Base-by-base conservation (phyloP, 208 protist species). In the Leishmania mexicana region DNA sequence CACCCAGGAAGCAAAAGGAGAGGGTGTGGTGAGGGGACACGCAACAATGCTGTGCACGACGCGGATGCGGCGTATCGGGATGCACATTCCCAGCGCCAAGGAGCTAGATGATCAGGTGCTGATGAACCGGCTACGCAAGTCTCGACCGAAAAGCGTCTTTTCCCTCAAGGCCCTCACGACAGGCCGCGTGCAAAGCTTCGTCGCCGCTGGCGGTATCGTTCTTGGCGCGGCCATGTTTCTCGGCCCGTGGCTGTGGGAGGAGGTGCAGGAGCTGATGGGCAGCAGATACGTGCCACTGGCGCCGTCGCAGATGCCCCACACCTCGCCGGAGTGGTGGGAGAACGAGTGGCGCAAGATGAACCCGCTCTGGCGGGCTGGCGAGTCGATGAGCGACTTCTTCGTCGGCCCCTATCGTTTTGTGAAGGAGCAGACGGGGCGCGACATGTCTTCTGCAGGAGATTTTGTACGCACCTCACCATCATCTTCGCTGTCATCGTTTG, bases 291-390 rank as follows among this genome's bases (percentile, higher is more conserved):
- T 93, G 65, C 87, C 90, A 17, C 58, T 96, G 60, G 83, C 89
- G 58, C 83, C 92, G 5, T 86, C 88, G 38, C 73, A 87, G 54
- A 94, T 97, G 92, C 93, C 90, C 24, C 88, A 74, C 58, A 93
- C 87, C 54, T 97, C 95, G 13, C 86, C 91, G 38, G 79, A 80
- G 76, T 98, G 95, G 95, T 98, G 95, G 94, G 95, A 97, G 87
- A 97, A 96, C 62, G 93, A 96, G 87, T 98, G 95, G 94, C 90
- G 92, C 19, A 96, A 95, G 73, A 92, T 90, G 82, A 96, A 94
- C 75, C 83, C 92, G 21, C 72, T 88, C 17, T 98, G 95, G 95
- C 91, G 94, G 21, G 86, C 87, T 1, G 93, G 93, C 3, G 93
- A 98, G 87, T 88, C 90, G 35, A 77, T 47, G 40, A 38, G 3